Base-by-base conservation (phyloP, 2,329 filamentous ascomycete species). In the Xylaria sp. region DNA sequence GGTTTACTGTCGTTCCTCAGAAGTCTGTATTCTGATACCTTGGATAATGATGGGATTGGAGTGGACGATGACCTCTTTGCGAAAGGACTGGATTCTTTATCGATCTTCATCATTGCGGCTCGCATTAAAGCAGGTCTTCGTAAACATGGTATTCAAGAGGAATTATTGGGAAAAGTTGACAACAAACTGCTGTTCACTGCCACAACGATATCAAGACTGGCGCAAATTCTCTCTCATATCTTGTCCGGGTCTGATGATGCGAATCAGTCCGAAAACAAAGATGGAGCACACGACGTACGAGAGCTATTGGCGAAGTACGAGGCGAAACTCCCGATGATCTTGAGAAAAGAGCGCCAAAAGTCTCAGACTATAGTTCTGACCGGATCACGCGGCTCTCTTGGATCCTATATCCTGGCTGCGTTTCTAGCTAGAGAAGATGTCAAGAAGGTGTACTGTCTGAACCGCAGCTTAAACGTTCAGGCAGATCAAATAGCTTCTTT, bases 81-180 rank as follows among this genome's bases (percentile, higher is more conserved):
- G 3, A 69, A 69, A 3, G 75, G 75, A 1, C 55, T 76, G 2
- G 75, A 76, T 58, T 76, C 75, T 10, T 69, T 76, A 20, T 67
- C 68, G 31, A 72, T 76, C 13, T 75, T 73, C 12, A 55, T 74
- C 20, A 69, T 74, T 3, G 65, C 66, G 31, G 72, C 75, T 8
- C 72, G 74, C 9, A 67, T 76, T 46, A 76, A 76, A 54, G 75
- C 75, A 1, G 73, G 71, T 2, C 67, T 76, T 31, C 69, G 74
- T 28, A 69, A 65, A 55, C 67, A 65, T 46, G 69, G 65, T 9
- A 34, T 71, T 25, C 2, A 67, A 0, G 72, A 75, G 10, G 65
- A 72, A n/a, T 48, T 62, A 18, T n/a, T 71, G 2, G n/a, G 23
- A 20, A 54, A 41, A 37, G 56, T 73, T 3, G 56, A 69, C 20